These are phyloP conservation scores for Rhodotorula sp. DNA, from an alignment of 1,284 basidiomycete species.

Conservation along the genomic window DNA sequence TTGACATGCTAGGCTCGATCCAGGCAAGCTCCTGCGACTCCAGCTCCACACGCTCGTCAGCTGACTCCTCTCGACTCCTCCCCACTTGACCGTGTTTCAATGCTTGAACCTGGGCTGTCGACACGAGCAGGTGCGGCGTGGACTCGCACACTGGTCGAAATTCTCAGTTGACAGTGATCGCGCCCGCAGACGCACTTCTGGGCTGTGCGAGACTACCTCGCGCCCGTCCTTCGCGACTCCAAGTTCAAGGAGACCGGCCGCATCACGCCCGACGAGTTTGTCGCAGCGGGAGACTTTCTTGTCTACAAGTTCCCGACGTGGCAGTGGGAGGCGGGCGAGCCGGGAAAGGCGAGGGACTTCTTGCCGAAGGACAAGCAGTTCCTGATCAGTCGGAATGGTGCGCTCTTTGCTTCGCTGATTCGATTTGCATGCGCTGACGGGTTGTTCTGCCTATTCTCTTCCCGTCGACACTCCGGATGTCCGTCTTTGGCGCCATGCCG, in stretches of 20 bases:
- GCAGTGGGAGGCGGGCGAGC: slow-evolving; percentile 67
- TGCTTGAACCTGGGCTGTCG: no score
- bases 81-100: no score
- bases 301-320: slow-evolving; percentile 95
- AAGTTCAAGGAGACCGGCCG: slow-evolving; percentile 99
- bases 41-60: not conserved
- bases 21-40: slow-evolving; percentile 18
- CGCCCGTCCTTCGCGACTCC: slow-evolving; percentile 91
- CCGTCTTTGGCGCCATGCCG: not conserved
- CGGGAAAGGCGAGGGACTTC: slow-evolving; percentile 78
- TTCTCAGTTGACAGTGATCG: no score
- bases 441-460: no score
- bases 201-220: slow-evolving; percentile 93
- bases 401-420: slow-evolving; percentile 24
- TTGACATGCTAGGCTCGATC: slow-evolving; percentile 36
- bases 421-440: not conserved
- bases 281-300: slow-evolving; percentile 83
- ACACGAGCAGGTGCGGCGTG: not conserved
- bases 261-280: slow-evolving; percentile 75
- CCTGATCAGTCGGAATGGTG: slow-evolving; percentile 78
- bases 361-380: slow-evolving; percentile 94
- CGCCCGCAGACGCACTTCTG: slow-evolving; percentile 71
- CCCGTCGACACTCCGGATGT: not conserved
- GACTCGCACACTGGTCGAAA: no score
- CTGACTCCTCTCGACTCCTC: no score